These are phyloP conservation scores for Pyricularia pennisetigena DNA, from an alignment of 2,329 filamentous ascomycete genomes.

Conservation along the genomic window DNA sequence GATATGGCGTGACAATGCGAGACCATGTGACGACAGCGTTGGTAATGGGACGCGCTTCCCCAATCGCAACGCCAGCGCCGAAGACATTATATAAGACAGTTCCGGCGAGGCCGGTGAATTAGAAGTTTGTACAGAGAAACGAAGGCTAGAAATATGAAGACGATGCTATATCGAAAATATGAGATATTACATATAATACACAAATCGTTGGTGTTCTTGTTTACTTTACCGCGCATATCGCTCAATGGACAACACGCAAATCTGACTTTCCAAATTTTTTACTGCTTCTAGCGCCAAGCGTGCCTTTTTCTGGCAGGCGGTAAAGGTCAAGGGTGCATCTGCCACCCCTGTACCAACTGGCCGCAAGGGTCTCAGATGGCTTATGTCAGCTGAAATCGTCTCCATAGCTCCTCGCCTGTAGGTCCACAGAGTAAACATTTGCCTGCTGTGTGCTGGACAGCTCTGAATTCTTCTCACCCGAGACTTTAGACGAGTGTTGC, in stretches of 20 bases:
- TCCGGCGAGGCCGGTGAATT: neutral
- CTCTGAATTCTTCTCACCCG: too few species aligned
- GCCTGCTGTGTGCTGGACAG: too few species aligned
- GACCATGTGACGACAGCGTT: neutral
- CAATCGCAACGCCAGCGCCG: neutral
- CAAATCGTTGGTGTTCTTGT: neutral
- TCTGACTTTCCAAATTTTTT: neutral
- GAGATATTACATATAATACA: neutral
- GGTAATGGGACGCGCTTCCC: neutral
- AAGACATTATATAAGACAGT: neutral
- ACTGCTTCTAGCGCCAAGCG: neutral
- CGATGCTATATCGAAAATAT: neutral
- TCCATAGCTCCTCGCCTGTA: neutral
- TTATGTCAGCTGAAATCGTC: neutral
- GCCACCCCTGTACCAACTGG: too few species aligned
- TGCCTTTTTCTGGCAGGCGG: neutral
- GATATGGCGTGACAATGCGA: neutral
- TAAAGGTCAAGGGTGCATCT: neutral
- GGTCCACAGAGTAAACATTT: neutral
- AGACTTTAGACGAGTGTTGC: too few species aligned
- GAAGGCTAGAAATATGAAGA: neutral
- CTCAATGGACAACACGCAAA: neutral
- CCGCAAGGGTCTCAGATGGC: neutral
- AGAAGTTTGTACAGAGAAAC: neutral
- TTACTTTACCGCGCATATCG: neutral